phyloP scores from a whole-genome alignment of 805 yeast genomes.

The Hanseniaspora mollemarum region DNA sequence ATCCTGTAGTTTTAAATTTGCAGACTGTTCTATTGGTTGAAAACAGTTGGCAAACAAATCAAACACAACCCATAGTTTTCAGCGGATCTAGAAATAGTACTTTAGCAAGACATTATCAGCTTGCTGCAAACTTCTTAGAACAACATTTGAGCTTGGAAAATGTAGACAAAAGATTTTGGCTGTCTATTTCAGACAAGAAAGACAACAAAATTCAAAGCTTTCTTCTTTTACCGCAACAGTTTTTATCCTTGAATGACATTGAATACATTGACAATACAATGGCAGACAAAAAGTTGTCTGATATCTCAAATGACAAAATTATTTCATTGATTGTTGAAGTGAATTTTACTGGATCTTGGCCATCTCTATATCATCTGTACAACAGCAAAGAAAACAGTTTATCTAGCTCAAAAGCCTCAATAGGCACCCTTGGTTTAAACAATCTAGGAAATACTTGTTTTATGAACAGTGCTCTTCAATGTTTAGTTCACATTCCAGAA shows the following conservation, averaged over 20 bases:
- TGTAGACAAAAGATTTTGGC: conserved; percentile 12
- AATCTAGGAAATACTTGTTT: conserved; percentile 87
- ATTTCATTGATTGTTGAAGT: conserved; percentile 10
- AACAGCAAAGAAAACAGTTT: conserved; percentile 16
- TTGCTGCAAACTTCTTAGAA: conserved; percentile 6
- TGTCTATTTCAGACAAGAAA: not conserved
- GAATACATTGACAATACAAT: conserved; percentile 3
- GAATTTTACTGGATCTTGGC: conserved; percentile 12
- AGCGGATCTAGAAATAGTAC: not conserved
- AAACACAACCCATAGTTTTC: not conserved
- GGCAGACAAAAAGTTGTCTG: conserved; percentile 1
- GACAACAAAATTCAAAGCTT: not conserved
- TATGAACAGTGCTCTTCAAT: conserved; percentile 90
- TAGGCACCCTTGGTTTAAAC: conserved; percentile 49
- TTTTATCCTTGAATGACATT: not conserved
- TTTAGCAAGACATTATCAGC: conserved; percentile 1
- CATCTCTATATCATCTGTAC: conserved; percentile 12
- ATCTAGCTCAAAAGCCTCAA: conserved; percentile 1
- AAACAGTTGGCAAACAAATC: conserved; percentile 5
- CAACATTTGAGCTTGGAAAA: conserved; percentile 3
- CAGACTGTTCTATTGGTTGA: conserved; percentile 10
- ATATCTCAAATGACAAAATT: not conserved
- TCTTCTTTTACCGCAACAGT: conserved; percentile 7
- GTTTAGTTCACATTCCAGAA: conserved; percentile 77
- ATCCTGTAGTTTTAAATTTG: not conserved